Evolutionary conservation across 192 early-diverging fungal genomes (phyloP), one percentile per base, ranked within the genome.

Genomic region (Thamnidium elegans): DNA sequence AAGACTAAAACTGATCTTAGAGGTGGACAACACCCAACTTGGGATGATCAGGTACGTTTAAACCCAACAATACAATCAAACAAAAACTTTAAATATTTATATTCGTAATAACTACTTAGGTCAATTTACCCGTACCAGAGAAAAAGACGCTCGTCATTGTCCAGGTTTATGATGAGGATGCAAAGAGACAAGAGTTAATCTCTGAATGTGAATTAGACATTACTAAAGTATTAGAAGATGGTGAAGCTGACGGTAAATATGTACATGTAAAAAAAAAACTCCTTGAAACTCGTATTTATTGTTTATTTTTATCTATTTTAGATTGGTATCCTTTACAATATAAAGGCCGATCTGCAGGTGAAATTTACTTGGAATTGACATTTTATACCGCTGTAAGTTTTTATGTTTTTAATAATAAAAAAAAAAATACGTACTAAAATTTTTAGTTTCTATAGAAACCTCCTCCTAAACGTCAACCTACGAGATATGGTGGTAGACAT

Each of bases 31-130:
- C 68, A 79, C 47, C 83, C 83, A 10, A 47, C 71, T 19, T 84
- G 83, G 83, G 81, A 85, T 59, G 80, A 82, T 43, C 81, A 85
- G 74, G 78, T 84, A 68, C 10, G 59, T 26, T 32, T 62, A 44
- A n/a, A 45, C 14, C 4, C 39, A 36, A 32, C 13, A 56, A 42
- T 14, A 17, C 17, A 39, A 42, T 6, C 55, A 45, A 13, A 45
- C 46, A 13, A 13, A 39, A 39, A 4, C 46, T 17, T 5, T 53
- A 17, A 47, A 50, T 7, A 1, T 20, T 42, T 23, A 46, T 32
- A 6, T 19, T 0, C 19, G 34, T 21, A 50, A 36, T 50, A 0
- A 31, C 7, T 60, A 13, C 21, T 4, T 58, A 81, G 79, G 73
- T 82, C 44, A 78, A 74, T 30, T 63, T 82, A 4, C 42, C 55